Percentiles rank a stretch among this genome's conserved stretches.
Evolutionary conservation across 2,329 filamentous ascomycete species (phyloP).

Genomic region (Aspergillus arachidicola): DNA sequence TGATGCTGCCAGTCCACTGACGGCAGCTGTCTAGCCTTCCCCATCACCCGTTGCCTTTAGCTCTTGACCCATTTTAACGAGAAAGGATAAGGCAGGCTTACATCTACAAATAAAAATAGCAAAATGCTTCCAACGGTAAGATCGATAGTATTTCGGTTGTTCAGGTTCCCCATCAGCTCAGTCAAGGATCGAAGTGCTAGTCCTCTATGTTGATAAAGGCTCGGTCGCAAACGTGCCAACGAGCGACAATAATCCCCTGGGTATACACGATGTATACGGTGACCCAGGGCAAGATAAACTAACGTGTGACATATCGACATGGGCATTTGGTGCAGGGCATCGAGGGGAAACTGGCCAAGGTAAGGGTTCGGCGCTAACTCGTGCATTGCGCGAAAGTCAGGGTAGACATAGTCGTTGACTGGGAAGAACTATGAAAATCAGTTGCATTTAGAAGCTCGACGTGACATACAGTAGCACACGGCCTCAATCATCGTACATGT

Average conservation of each 20-base stretch:
- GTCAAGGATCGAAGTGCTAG: conserved; percentile 4
- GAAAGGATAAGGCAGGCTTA: background rate
- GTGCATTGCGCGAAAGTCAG: conserved; percentile 4
- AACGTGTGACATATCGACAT: conserved; percentile 8
- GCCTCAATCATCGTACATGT: background rate
- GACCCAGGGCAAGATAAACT: conserved; percentile 7
- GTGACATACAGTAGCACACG: conserved; percentile 8
- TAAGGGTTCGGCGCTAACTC: conserved; percentile 9
- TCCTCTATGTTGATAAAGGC: conserved; percentile 11
- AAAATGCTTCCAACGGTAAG: conserved; percentile 9
- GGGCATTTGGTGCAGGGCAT: conserved; percentile 2
- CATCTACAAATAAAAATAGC: conserved; percentile 13
- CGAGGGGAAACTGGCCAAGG: background rate
- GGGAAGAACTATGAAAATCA: background rate
- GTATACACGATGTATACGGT: conserved; percentile 1
- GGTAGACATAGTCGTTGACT: conserved; percentile 8
- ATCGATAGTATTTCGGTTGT: background rate
- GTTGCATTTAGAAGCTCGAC: background rate
- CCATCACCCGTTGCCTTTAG: too few species aligned
- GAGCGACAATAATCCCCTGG: background rate
- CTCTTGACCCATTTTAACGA: background rate
- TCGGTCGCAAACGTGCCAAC: background rate
- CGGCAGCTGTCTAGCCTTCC: conserved; percentile 7
- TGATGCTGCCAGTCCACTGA: conserved; percentile 11
- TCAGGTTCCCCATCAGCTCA: background rate